Evolutionary conservation across 768 basidiomycete genomes (phyloP), one percentile per base, ranked within the genome.

Genomic region (Leccinum truebloodii): DNA sequence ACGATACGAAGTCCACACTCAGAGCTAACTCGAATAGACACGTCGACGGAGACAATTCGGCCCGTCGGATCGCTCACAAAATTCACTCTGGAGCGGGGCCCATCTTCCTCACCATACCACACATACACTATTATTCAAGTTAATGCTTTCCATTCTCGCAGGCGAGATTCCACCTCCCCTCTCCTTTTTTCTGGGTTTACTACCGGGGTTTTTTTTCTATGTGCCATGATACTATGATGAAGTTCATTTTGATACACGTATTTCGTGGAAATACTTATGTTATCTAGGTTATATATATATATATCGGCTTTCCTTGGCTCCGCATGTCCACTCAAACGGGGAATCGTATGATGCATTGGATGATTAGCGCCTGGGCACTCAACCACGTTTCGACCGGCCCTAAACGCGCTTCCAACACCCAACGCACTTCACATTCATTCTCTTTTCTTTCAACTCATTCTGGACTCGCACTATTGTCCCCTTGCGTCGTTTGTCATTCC

Each of bases 401-500:
- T 71, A 61, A 71, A 71, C n/a, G 5, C 8, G 8, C 1, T 2
- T 2, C 2, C 13, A 1, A 2, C n/a, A 10, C 6, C 2, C 22
- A 1, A 54, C 9, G 22, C 44, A 16, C 1, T 2, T 3, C 4
- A 6, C 9, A 3, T 46, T 1, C 2, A 0, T 8, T 35, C 8
- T 35, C 7, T 0, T 60, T 57, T 54, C 24, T 32, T 57, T 9
- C 54, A 69, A 68, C 71, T 73, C 70, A 73, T 73, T 70, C 55
- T 30, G 73, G 72, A 73, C 73, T 70, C 62, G 73, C 73, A 75
- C 72, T 73, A 75, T 74, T 74, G 73, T 74, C 73, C 73, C 69
- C 73, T 70, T 74, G 73, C 67, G 60, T 55, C 41, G 57, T 54
- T 52, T 26, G 44, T 62, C 5, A 3, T 22, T 6, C 22, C 10